These are phyloP conservation scores for Hordeum pubiflorum DNA, from an alignment of 202 grass and related monocot species.

Conservation along the genomic window DNA sequence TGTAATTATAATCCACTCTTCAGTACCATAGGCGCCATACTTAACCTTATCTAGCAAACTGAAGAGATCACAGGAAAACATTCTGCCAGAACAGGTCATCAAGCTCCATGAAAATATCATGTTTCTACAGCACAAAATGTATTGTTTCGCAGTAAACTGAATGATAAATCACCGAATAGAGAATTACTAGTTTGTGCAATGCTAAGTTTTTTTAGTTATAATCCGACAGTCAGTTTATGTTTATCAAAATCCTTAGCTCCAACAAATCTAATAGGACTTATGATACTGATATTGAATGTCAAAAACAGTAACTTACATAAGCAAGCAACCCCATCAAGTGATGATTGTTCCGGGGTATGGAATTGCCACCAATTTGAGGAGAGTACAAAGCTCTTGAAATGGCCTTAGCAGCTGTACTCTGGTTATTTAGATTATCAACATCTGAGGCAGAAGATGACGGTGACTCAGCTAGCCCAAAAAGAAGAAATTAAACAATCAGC, in stretches of 20 bases:
- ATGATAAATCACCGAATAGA: not conserved
- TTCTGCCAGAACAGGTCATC: not conserved
- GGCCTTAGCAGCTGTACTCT: slow-evolving; percentile 51
- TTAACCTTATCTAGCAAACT: slow-evolving; percentile 1
- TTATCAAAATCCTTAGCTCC: not conserved
- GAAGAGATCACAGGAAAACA: not conserved
- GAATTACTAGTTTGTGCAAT: not conserved
- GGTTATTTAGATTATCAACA: slow-evolving; percentile 93
- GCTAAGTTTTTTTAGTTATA: not conserved
- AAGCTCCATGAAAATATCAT: not conserved
- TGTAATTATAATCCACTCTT: not conserved
- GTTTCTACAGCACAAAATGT: not conserved
- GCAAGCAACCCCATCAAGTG: slow-evolving; percentile 72
- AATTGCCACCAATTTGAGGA: slow-evolving; percentile 60
- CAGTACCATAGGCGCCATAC: not conserved
- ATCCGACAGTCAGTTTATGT: not conserved
- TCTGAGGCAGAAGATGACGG: slow-evolving; percentile 97
- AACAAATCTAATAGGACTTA: not conserved
- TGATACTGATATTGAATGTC: not conserved
- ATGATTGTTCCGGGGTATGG: slow-evolving; percentile 72
- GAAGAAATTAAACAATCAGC: slow-evolving; percentile 24
- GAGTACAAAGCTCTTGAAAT: slow-evolving; percentile 59
- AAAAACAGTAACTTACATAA: slow-evolving; percentile 58
- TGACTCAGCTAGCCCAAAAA: slow-evolving; percentile 64
- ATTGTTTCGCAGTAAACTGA: not conserved